These are phyloP conservation scores for Ganoderma boninense DNA, from an alignment of 1,284 basidiomycete species.

Conservation along the genomic window DNA sequence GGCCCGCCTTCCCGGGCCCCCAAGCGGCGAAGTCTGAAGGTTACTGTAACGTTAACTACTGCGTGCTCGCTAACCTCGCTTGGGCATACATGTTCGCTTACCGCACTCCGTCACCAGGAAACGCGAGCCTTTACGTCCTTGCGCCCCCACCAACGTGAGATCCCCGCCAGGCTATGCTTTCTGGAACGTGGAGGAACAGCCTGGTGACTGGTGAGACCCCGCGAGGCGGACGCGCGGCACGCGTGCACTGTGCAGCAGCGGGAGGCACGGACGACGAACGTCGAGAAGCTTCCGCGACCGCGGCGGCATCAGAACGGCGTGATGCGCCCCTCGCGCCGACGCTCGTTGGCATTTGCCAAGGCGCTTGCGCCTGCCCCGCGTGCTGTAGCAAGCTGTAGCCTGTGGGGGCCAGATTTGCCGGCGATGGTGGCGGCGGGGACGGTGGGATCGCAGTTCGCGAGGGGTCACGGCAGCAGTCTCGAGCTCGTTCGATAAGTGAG, in stretches of 20 bases:
- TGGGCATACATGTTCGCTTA: not conserved
- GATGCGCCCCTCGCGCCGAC: not conserved
- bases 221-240: not conserved
- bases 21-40: not conserved
- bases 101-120: not conserved
- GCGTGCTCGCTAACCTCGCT: not conserved
- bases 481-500: not conserved
- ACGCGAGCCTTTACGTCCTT: not conserved
- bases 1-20: too few relatives aligned
- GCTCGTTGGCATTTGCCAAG: not conserved
- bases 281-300: not conserved
- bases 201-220: not conserved
- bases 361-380: not conserved
- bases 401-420: not conserved
- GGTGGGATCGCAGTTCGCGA: conserved; percentile 3
- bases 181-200: not conserved
- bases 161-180: not conserved
- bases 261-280: not conserved
- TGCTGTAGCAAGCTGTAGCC: too few relatives aligned
- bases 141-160: not conserved
- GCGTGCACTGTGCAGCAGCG: not conserved
- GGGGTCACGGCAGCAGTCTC: too few relatives aligned
- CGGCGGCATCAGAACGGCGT: not conserved
- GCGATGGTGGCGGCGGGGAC: not conserved
- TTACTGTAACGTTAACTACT: not conserved